Evolutionary conservation across 352 stramenopile genomes (phyloP).

Genomic region (Phytophthora agathidicida): DNA sequence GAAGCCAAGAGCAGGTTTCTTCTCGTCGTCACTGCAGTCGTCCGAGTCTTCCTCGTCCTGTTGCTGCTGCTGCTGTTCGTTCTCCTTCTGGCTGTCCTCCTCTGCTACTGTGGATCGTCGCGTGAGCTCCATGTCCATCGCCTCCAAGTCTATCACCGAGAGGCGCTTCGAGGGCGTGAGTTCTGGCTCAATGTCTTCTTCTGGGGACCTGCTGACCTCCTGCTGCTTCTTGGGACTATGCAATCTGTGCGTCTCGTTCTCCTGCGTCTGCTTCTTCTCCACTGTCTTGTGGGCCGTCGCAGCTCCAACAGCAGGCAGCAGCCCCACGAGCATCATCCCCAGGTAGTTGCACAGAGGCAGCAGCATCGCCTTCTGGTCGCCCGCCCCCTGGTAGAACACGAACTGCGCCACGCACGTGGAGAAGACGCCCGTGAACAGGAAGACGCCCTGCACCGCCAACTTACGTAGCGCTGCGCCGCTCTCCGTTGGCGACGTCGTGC

Average conservation of each 20-base stretch:
- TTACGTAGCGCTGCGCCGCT: slow-evolving; percentile 10
- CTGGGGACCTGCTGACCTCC: slow-evolving; percentile 4
- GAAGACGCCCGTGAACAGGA: slow-evolving; percentile 84
- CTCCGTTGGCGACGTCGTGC: neutral
- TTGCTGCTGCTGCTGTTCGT: slow-evolving; percentile 4
- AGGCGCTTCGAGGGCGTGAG: slow-evolving; percentile 13
- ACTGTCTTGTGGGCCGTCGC: slow-evolving; percentile 1
- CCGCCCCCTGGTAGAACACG: slow-evolving; percentile 85
- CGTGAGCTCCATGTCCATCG: slow-evolving; percentile 54
- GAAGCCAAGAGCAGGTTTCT: slow-evolving; percentile 20
- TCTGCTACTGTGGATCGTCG: slow-evolving; percentile 34
- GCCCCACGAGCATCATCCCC: slow-evolving; percentile 84
- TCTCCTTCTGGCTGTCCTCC: slow-evolving; percentile 27
- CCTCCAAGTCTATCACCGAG: slow-evolving; percentile 20
- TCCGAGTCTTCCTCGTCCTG: slow-evolving; percentile 11
- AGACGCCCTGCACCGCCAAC: slow-evolving; percentile 63
- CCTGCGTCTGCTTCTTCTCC: neutral
- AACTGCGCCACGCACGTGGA: slow-evolving; percentile 87
- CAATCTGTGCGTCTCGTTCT: too few species aligned
- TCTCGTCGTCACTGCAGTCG: slow-evolving; percentile 25
- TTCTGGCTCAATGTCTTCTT: slow-evolving; percentile 38
- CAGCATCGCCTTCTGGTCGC: slow-evolving; percentile 85
- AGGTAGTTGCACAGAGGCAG: slow-evolving; percentile 88
- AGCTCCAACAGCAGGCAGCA: slow-evolving; percentile 48
- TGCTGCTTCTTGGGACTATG: neutral